Conservation (phyloP, 768 basidiomycete species). For the Cystoderma amianthinum region DNA sequence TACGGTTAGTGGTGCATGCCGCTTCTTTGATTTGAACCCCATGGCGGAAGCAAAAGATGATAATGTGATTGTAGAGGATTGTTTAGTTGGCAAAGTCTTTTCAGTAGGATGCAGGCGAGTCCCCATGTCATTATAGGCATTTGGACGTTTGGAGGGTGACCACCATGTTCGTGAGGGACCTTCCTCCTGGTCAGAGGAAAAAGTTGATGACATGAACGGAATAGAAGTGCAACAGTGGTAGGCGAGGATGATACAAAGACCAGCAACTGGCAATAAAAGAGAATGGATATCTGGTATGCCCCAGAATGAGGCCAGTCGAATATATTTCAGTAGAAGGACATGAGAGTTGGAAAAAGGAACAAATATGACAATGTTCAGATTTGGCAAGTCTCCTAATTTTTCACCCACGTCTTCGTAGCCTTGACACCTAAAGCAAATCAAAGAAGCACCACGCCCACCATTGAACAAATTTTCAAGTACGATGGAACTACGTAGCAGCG, state of each 20-base stretch:
- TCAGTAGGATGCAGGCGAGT: background rate
- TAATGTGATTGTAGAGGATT: slow-evolving; percentile 16
- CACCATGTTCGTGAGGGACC: slow-evolving; percentile 37
- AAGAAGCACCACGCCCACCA: no score
- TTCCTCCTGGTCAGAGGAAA: slow-evolving; percentile 22
- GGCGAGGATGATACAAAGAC: background rate
- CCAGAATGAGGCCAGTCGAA: background rate
- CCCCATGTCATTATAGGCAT: background rate
- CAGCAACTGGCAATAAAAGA: background rate
- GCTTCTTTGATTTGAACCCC: slow-evolving; percentile 59
- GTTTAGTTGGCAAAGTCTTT: slow-evolving; percentile 1
- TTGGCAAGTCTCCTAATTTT: no score
- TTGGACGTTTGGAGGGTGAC: slow-evolving; percentile 24
- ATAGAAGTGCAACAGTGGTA: no score
- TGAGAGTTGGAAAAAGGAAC: slow-evolving; percentile 3
- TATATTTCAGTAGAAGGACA: no score
- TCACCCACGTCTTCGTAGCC: no score
- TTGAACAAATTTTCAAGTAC: no score
- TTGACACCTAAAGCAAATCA: no score
- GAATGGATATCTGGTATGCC: background rate
- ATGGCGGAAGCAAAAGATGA: slow-evolving; percentile 55
- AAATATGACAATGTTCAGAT: no score
- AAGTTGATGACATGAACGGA: slow-evolving; percentile 18
- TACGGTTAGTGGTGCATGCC: slow-evolving; percentile 39
- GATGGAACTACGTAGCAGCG: no score